Evolutionary conservation across 164 flowering plant species (phyloP), one percentile per base, ranked within the genome.

Genomic region (Santalum album): DNA sequence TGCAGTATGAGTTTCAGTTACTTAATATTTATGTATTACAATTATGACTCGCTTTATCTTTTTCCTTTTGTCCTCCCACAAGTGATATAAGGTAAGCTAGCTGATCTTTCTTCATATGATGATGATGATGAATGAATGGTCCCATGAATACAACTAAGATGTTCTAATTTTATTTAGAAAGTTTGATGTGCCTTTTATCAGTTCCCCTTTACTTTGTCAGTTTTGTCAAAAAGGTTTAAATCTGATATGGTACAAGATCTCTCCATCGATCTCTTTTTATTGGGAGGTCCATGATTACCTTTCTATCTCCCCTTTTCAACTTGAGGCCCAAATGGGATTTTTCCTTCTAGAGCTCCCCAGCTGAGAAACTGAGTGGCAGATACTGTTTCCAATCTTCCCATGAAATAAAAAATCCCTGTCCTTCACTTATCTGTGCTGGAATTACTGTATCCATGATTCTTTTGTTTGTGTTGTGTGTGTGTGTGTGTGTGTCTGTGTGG

Each of bases 361-460:
- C 56, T 22, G 21, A 51, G 55, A 58, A 23, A 9, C 62, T 51
- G 48, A 58, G 22, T 51, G 54, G 56, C 58, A 57, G 64, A 55
- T 56, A 57, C 64, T 64, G 51, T 57, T 69, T 55, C 58, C 49
- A 42, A 64, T 62, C 58, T 29, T 65, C 53, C 70, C 56, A 53
- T 60, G 60, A 70, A 58, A 39, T 56, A 54, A 40, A 35, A 52
- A 50, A 12, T 24, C 23, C 54, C 12, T 34, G 21, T 35, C 29
- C 7, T 25, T n/a, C 23, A 16, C 18, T 24, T 18, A 27, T 44
- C 48, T 65, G 51, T 18, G 47, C 49, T 20, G 22, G 53, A 57
- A 56, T n/a, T 49, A 18, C 61, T 61, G 49, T 65, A n/a, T 54
- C 53, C 53, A 64, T 54, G 63, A 49, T 68, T 27, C 50, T 55